Evolutionary conservation across 495 filamentous ascomycete species (phyloP), one percentile per base, ranked within the genome.

Genomic region (Trichoderma orchidacearum): DNA sequence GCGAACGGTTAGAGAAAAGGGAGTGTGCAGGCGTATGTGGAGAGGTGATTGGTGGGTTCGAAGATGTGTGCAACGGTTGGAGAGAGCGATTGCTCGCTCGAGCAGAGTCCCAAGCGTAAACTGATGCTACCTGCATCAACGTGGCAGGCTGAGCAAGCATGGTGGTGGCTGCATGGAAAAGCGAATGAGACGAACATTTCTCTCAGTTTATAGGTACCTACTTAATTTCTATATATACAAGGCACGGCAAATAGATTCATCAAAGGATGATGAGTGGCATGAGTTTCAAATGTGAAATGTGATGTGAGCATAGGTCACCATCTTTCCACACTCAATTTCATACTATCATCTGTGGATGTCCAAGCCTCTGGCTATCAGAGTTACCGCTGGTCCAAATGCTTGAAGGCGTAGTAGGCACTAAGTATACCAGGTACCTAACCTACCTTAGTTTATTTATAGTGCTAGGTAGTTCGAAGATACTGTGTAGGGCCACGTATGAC

Each of bases 21-120:
- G 88, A 94, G 67, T 90, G 89, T 59, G 87, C 82, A 25, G 73
- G 75, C 41, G 85, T 85, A 36, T 96, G 86, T 73, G 76, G 81
- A 2, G 90, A 92, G 59, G 90, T 98, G 21, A 83, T 95, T 13
- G 87, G 84, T 30, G 93, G 91, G 8, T 97, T 97, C 68, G 93
- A 95, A 69, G 82, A 85, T 58, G 82, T 90, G 0, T 95, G 89
- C 68, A 83, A 81, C 51, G 66, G 61, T 15, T 80, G 76, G 77
- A 68, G 78, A 51, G 69, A 70, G 38, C 68, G 76, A 31, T 62
- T 81, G 41, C 60, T 79, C 30, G 72, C 74, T 15, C 74, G 76
- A 56, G 76, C 66, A 23, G 75, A 70, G 58, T 66, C 69, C 13
- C 53, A 55, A 23, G 53, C 53, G 29, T 55, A 34, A 55, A 32